A percentile compares a stretch with the other conserved stretches of the same genome.
Evolutionary conservation across 1,139 yeast species (phyloP).

Genomic region (Neolecta irregularis): DNA sequence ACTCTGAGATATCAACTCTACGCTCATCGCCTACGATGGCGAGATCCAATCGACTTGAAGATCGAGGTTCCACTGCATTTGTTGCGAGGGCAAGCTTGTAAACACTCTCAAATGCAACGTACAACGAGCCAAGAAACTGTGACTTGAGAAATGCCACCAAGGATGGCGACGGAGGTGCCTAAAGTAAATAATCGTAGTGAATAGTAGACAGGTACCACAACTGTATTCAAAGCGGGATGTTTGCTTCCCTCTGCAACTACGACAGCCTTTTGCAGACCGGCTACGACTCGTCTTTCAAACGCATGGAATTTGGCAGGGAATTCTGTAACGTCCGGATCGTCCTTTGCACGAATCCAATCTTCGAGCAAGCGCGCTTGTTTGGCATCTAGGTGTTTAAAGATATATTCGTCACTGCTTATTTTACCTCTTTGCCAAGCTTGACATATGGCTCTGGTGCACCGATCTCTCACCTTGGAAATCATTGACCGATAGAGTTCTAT

Average conservation of each 20-base stretch:
- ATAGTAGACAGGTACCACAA: slow-evolving; percentile 14
- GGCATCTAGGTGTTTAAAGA: slow-evolving; percentile 27
- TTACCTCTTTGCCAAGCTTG: slow-evolving; percentile 29
- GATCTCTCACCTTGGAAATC: slow-evolving; percentile 28
- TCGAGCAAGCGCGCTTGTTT: slow-evolving; percentile 31
- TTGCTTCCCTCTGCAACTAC: not conserved
- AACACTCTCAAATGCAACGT: slow-evolving; percentile 22
- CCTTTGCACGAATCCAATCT: slow-evolving; percentile 23
- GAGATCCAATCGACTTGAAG: not conserved
- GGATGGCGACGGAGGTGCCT: slow-evolving; percentile 34
- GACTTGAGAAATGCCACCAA: slow-evolving; percentile 31
- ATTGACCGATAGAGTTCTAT: slow-evolving; percentile 27
- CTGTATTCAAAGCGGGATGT: not conserved
- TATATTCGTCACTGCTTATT: not conserved
- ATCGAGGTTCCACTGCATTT: slow-evolving; percentile 5
- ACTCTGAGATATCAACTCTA: slow-evolving; percentile 3
- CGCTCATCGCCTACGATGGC: not conserved
- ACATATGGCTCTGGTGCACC: slow-evolving; percentile 34
- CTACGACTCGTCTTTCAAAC: slow-evolving; percentile 4
- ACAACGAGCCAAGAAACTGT: slow-evolving; percentile 26
- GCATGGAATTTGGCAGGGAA: slow-evolving; percentile 18
- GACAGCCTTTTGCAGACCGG: slow-evolving; percentile 11
- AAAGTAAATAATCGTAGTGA: slow-evolving; percentile 12
- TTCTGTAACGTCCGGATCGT: slow-evolving; percentile 20
- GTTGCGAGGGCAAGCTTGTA: slow-evolving; percentile 16